Conservation (phyloP, 2,329 filamentous ascomycete species). For the Aspergillus fumigatiaffinis region DNA sequence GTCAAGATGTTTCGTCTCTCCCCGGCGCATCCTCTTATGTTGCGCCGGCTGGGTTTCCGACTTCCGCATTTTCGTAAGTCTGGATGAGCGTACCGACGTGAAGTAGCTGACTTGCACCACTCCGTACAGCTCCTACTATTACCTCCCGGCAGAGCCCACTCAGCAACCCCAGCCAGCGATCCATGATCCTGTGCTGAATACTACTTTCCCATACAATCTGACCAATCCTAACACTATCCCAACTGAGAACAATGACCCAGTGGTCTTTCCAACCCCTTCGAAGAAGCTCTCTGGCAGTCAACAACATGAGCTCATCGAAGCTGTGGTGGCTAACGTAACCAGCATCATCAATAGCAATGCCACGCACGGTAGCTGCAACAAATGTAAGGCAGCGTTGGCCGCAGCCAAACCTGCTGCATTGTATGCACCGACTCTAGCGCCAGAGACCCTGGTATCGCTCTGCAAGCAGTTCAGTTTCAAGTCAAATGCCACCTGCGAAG, state of each 20-base stretch:
- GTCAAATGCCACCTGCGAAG: slow-evolving; percentile 46
- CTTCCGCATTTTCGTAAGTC: slow-evolving; percentile 45
- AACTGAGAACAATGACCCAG: slow-evolving; percentile 45
- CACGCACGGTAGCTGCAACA: slow-evolving; percentile 46
- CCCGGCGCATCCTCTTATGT: slow-evolving; percentile 21
- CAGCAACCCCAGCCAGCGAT: slow-evolving; percentile 52
- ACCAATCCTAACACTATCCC: slow-evolving; percentile 54
- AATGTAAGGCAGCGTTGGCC: slow-evolving; percentile 50
- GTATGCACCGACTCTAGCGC: slow-evolving; percentile 47
- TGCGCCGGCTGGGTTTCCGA: slow-evolving; percentile 48
- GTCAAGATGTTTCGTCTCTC: slow-evolving; percentile 10
- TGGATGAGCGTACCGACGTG: background rate
- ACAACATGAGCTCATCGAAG: slow-evolving; percentile 42
- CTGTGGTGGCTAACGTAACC: slow-evolving; percentile 43
- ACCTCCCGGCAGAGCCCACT: slow-evolving; percentile 43
- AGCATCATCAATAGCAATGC: slow-evolving; percentile 41
- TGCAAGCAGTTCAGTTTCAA: slow-evolving; percentile 48
- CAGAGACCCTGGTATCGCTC: slow-evolving; percentile 49
- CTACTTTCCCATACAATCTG: slow-evolving; percentile 52
- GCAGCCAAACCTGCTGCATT: slow-evolving; percentile 50
- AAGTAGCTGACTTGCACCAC: background rate
- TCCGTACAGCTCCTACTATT: slow-evolving; percentile 40
- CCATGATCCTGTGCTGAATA: slow-evolving; percentile 52
- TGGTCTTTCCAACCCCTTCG: slow-evolving; percentile 47
- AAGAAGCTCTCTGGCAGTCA: slow-evolving; percentile 41